phyloP scores from a whole-genome alignment of 192 early-diverging fungal genomes.

The Phycomyces nitens region DNA sequence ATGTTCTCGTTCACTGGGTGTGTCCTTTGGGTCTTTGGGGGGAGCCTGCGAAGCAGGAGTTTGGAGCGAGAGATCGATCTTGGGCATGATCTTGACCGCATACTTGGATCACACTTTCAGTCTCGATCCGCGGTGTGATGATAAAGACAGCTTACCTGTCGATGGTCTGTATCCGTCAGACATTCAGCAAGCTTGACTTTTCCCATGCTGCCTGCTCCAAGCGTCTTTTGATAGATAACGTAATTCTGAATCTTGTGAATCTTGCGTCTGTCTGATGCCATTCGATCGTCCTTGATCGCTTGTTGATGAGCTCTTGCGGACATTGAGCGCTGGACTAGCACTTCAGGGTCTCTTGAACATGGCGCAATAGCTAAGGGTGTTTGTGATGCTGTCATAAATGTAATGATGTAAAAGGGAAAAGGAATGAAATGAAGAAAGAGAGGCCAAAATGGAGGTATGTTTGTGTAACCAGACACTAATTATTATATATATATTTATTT shows the following conservation, averaged over 20 bases:
- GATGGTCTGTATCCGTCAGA: conserved; percentile 21
- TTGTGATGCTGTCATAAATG: conserved; percentile 1
- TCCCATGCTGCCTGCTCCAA: conserved; percentile 36
- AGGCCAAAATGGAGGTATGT: background rate
- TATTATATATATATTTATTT: conserved; percentile 7
- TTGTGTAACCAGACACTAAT: background rate
- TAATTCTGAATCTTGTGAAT: conserved; percentile 26
- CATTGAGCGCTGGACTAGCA: background rate
- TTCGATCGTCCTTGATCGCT: conserved; percentile 1
- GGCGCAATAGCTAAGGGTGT: background rate
- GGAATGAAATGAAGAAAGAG: background rate
- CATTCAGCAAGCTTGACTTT: conserved; percentile 38
- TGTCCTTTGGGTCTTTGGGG: conserved; percentile 35
- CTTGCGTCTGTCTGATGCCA: conserved; percentile 17
- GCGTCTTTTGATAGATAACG: conserved; percentile 27
- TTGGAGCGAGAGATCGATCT: conserved; percentile 12
- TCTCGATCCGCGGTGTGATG: background rate
- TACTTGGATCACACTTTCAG: conserved; percentile 31
- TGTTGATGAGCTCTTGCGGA: background rate
- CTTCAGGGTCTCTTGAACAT: background rate
- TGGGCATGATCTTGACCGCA: conserved; percentile 64
- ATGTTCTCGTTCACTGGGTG: conserved; percentile 43
- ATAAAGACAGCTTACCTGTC: conserved; percentile 12
- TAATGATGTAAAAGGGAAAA: background rate
- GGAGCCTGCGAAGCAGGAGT: background rate